Percentiles rank a stretch among this genome's conserved stretches.
These are phyloP conservation scores for Orbilia brochopaga DNA, from an alignment of 2,329 filamentous ascomycete species.

Conservation along the genomic window DNA sequence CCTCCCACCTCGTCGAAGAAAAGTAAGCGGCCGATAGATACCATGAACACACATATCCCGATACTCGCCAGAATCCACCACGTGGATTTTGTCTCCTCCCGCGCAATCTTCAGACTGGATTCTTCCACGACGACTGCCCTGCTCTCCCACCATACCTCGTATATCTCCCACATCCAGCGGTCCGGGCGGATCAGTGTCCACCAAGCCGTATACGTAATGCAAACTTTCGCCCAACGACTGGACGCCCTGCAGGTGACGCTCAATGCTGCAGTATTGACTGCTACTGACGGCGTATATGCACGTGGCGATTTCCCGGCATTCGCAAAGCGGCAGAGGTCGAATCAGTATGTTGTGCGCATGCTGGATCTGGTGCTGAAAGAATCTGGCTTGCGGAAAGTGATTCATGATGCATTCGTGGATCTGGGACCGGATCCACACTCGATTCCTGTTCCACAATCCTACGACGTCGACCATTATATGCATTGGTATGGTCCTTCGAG, in stretches of 20 bases:
- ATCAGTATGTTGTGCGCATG: constrained; percentile 22
- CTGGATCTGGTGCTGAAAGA: constrained; percentile 25
- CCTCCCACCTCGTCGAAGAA: no score
- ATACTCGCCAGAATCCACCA: constrained; percentile 33
- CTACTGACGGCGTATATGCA: constrained; percentile 31
- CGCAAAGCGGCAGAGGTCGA: constrained; percentile 11
- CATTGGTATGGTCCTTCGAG: no score
- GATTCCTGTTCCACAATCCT: constrained; percentile 22
- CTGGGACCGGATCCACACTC: constrained; percentile 1
- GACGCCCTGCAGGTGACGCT: constrained; percentile 38
- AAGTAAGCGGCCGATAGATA: no score
- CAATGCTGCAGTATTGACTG: constrained; percentile 16
- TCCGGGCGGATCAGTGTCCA: neutral
- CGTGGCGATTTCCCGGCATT: constrained; percentile 37
- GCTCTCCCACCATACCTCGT: constrained; percentile 11
- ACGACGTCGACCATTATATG: no score
- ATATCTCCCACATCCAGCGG: constrained; percentile 1
- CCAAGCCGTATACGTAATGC: neutral
- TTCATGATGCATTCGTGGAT: constrained; percentile 38
- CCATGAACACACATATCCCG: constrained; percentile 9
- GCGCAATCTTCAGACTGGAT: constrained; percentile 27
- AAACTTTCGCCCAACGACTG: constrained; percentile 19
- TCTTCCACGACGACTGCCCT: constrained; percentile 10
- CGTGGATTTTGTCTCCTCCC: constrained; percentile 30
- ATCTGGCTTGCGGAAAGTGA: constrained; percentile 19